These are phyloP conservation scores for Yamadazyma aaseri DNA, from an alignment of 1,139 yeast species.

Conservation along the genomic window DNA sequence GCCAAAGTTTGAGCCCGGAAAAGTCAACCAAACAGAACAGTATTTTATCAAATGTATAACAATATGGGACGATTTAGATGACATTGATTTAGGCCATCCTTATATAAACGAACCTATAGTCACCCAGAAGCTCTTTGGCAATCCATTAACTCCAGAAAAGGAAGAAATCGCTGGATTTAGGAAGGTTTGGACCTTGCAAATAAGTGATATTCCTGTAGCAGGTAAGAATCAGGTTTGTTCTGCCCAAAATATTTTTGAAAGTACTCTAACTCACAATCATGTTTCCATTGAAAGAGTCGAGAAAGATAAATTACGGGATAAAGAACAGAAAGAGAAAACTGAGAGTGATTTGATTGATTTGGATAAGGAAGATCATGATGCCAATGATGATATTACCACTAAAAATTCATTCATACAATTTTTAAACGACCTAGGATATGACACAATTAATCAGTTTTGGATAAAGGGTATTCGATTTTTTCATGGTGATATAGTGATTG, in stretches of 20 bases:
- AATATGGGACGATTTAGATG: constrained; percentile 34
- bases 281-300: constrained; percentile 14
- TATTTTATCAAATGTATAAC: constrained; percentile 46
- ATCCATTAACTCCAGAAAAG: constrained; percentile 15
- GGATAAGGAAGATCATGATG: constrained; percentile 1
- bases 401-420: constrained; percentile 46
- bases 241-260: constrained; percentile 68
- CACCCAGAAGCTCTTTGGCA: constrained; percentile 27
- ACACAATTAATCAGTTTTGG: constrained; percentile 64
- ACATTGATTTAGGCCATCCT: constrained; percentile 30
- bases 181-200: constrained; percentile 61
- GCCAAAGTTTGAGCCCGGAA: constrained; percentile 51
- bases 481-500: constrained; percentile 63
- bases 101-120: constrained; percentile 18
- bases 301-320: constrained; percentile 8
- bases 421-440: constrained; percentile 70
- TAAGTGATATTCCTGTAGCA: constrained; percentile 83
- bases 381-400: constrained; percentile 1
- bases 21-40: constrained; percentile 50
- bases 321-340: constrained; percentile 1
- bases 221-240: constrained; percentile 67
- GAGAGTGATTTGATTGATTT: constrained; percentile 4
- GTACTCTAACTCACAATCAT: constrained; percentile 55
- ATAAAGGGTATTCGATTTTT: constrained; percentile 63
- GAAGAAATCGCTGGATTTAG: constrained; percentile 4